Evolutionary conservation across 2,329 filamentous ascomycete species (phyloP), one percentile per base, ranked within the genome.

Genomic region (Paraconiothyrium brasiliense): DNA sequence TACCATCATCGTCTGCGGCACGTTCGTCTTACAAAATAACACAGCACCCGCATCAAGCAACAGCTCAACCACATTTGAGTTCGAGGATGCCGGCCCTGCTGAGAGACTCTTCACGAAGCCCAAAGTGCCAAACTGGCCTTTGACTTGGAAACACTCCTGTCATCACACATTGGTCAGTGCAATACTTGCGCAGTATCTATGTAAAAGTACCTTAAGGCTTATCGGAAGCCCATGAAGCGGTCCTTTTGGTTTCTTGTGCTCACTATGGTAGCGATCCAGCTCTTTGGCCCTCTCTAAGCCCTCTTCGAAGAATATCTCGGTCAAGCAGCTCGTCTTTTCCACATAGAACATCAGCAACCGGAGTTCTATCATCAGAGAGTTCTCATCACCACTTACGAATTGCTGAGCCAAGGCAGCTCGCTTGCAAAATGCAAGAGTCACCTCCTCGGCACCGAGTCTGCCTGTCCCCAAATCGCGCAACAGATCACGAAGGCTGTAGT

Each of bases 171-270:
- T 6, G n/a, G 41, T 27, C 1, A 32, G 11, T 30, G 10, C 10
- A 14, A 48, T 14, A 0, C 83, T 85, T 57, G 82, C 83, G 50
- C 88, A 76, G 27, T 87, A n/a, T 10, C 10, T 20, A 6, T 44
- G 16, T 70, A 88, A 89, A 43, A 86, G 84, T 30, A 57, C 69
- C 57, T 89, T 89, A n/a, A 87, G 69, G 0, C 80, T 83, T 62
- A 86, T 76, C 0, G 84, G 84, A 5, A 86, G 71, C 1, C 83
- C 84, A 71, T 84, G 84, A 20, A 82, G 66, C 39, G 81, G 78
- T n/a, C 83, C 82, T 67, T 82, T 63, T 65, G 77, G 74, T 48
- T 80, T 76, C 11, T 75, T 76, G 1, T 73, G 69, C 32, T 56
- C 61, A 39, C 64, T 64, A 51, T 71, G 71, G 11, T 71, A 72